phyloP scores from a whole-genome alignment of 2,329 filamentous ascomycete species.

The Claviceps fusiformis region DNA sequence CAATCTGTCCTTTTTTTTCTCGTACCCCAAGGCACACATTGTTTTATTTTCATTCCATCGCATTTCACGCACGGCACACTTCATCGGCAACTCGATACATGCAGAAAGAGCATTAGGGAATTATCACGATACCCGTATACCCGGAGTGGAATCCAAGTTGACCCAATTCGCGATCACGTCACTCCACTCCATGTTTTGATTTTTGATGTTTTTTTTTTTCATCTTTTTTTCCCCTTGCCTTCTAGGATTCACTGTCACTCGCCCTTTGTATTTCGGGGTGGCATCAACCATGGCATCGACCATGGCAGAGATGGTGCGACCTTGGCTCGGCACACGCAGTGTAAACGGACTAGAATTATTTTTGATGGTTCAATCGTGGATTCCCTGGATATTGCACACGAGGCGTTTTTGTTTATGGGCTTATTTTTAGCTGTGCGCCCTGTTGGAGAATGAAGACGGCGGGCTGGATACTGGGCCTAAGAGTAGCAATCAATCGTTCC shows the following conservation, averaged over 20 bases:
- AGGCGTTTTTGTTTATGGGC: constrained; percentile 3
- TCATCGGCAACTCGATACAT: constrained; percentile 17
- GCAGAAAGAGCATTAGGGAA: constrained; percentile 19
- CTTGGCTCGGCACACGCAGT: too few species aligned
- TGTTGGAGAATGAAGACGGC: background rate
- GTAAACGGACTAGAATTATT: background rate
- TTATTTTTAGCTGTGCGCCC: background rate
- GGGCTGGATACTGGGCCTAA: background rate
- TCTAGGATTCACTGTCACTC: background rate
- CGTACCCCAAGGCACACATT: background rate
- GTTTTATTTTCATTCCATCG: background rate
- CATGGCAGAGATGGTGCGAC: too few species aligned
- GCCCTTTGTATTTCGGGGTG: background rate
- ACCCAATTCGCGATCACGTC: constrained; percentile 18
- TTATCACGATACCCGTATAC: constrained; percentile 22
- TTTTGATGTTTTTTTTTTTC: background rate
- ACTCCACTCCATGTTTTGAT: constrained; percentile 20
- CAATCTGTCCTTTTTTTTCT: too few species aligned
- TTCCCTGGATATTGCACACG: constrained; percentile 6
- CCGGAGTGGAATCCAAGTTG: constrained; percentile 23
- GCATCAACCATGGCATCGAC: too few species aligned
- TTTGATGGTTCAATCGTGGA: background rate
- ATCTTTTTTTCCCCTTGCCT: background rate
- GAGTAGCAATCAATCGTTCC: background rate
- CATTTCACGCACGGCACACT: constrained; percentile 13